Percentiles rank a stretch among this genome's conserved stretches.
These are phyloP conservation scores for Neocucurbitaria cava DNA, from an alignment of 2,329 filamentous ascomycete species.

Conservation along the genomic window DNA sequence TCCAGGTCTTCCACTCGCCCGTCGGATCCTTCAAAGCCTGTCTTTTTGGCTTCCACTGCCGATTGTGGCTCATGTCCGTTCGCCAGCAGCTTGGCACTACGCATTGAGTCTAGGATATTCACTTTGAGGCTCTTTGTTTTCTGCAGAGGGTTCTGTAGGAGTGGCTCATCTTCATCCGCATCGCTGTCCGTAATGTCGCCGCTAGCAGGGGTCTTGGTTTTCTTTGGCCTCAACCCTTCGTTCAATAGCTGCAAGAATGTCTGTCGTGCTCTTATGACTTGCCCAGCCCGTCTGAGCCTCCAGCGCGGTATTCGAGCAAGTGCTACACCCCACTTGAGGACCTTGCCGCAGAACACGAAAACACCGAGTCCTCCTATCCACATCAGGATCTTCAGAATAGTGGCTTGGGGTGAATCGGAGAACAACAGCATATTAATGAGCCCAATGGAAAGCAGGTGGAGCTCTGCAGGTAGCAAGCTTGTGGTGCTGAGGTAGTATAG, in stretches of 20 bases:
- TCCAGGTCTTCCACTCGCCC: conserved; percentile 2
- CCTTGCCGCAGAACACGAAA: conserved; percentile 73
- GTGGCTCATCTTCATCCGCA: conserved; percentile 53
- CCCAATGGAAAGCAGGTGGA: conserved; percentile 83
- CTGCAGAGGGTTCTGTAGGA: conserved; percentile 24
- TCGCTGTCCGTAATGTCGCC: conserved; percentile 50
- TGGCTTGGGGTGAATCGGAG: conserved; percentile 66
- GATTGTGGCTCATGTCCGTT: conserved; percentile 35
- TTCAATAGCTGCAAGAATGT: conserved; percentile 53
- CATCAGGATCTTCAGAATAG: conserved; percentile 53
- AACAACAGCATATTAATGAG: conserved; percentile 83
- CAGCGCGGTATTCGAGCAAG: conserved; percentile 89
- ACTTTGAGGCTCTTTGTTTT: conserved; percentile 39
- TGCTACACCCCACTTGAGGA: conserved; percentile 83
- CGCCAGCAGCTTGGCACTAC: conserved; percentile 11
- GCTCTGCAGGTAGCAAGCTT: conserved; percentile 83
- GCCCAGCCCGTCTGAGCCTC: conserved; percentile 73
- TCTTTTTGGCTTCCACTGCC: conserved; percentile 37
- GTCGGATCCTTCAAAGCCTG: conserved; percentile 15
- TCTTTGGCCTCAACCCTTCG: conserved; percentile 40
- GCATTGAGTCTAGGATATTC: conserved; percentile 31
- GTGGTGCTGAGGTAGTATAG: conserved; percentile 85
- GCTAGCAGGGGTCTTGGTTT: conserved; percentile 26
- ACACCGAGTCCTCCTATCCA: conserved; percentile 74
- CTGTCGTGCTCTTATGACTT: conserved; percentile 51